phyloP scores from a whole-genome alignment of 352 stramenopile genomes.

The Pythium myriotylum region DNA sequence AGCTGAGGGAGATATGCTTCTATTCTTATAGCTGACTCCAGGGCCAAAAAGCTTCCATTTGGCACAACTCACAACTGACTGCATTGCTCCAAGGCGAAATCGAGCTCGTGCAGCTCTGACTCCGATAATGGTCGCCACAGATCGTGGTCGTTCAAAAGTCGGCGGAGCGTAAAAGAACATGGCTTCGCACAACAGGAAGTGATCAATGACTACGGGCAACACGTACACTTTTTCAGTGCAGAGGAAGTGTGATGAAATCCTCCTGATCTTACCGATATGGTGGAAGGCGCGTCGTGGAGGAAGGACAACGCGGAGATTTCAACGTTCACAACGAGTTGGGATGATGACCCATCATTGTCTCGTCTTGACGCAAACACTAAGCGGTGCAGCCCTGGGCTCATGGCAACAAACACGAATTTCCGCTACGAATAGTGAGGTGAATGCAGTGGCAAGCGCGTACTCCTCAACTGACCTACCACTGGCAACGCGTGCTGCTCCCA shows the following conservation, averaged over 20 bases:
- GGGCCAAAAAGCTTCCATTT: too few relatives aligned
- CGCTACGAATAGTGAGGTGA: too few relatives aligned
- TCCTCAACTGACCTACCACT: slow-evolving; percentile 4
- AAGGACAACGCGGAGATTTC: slow-evolving; percentile 3
- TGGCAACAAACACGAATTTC: slow-evolving; percentile 18
- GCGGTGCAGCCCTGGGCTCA: background rate
- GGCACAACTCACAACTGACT: background rate
- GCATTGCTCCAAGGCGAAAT: slow-evolving; percentile 5
- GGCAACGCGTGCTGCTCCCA: background rate
- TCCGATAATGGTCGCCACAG: slow-evolving; percentile 11
- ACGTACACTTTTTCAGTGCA: too few relatives aligned
- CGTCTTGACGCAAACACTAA: slow-evolving; percentile 12
- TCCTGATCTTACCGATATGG: too few relatives aligned
- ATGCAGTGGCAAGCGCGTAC: background rate
- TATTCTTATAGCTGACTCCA: too few relatives aligned
- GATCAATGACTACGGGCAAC: too few relatives aligned
- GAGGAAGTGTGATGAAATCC: too few relatives aligned
- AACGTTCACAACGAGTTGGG: slow-evolving; percentile 2
- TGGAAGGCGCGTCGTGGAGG: background rate
- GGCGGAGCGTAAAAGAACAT: slow-evolving; percentile 7
- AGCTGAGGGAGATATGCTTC: too few relatives aligned
- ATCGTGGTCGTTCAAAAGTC: slow-evolving; percentile 12
- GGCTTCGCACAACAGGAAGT: background rate
- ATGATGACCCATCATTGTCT: background rate
- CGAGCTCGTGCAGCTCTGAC: slow-evolving; percentile 6